Conservation (phyloP, 495 filamentous ascomycete genomes). For the Hyaloscypha hepaticicola region DNA sequence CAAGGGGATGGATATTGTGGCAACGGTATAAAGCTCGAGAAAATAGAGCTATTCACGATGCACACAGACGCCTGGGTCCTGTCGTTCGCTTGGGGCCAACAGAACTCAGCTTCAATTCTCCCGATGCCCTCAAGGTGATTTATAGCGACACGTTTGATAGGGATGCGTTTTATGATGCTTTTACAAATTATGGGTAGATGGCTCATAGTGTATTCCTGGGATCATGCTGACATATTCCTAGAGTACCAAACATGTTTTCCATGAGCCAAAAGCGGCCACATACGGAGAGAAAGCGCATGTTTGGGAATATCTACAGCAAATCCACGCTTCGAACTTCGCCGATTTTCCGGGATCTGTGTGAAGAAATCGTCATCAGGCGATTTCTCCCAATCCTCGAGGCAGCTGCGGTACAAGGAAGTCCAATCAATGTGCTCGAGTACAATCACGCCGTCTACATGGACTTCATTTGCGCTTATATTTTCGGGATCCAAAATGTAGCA, state of each 20-base stretch:
- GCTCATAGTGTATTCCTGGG: neutral
- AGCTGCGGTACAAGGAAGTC: neutral
- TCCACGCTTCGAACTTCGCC: constrained; percentile 63
- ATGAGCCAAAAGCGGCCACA: constrained; percentile 46
- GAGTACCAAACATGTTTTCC: constrained; percentile 48
- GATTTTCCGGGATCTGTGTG: constrained; percentile 56
- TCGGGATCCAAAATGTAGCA: constrained; percentile 16
- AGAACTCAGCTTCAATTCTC: constrained; percentile 62
- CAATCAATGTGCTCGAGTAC: constrained; percentile 21
- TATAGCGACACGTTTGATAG: constrained; percentile 76
- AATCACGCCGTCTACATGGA: constrained; percentile 12
- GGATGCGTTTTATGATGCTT: constrained; percentile 66
- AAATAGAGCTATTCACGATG: constrained; percentile 48
- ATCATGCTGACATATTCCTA: constrained; percentile 21
- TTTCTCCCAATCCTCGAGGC: constrained; percentile 50
- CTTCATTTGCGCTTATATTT: constrained; percentile 23
- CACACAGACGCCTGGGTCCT: constrained; percentile 52
- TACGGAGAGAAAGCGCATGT: constrained; percentile 60
- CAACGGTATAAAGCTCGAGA: neutral
- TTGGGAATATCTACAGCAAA: constrained; percentile 70
- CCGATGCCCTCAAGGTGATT: constrained; percentile 63
- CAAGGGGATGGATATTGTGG: constrained; percentile 54
- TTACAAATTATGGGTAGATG: constrained; percentile 55
- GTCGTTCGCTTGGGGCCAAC: constrained; percentile 59
- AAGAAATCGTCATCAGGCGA: constrained; percentile 56